phyloP scores from a whole-genome alignment of 2,329 filamentous ascomycete species.

The Pseudogymnoascus sp. region DNA sequence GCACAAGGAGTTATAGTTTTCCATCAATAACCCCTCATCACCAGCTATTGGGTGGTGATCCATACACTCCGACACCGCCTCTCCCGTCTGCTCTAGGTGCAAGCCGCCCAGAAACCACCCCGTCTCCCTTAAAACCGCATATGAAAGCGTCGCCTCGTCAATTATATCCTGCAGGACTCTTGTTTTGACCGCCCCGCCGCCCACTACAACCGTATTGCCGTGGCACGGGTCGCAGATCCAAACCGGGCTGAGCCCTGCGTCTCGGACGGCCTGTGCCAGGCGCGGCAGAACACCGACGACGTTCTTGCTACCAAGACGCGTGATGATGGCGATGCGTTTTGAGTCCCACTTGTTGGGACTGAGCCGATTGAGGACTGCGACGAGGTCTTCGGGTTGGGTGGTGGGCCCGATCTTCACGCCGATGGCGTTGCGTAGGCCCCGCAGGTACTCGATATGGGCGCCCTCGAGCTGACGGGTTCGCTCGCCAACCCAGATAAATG shows the following conservation, averaged over 20 bases:
- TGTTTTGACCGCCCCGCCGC: no score
- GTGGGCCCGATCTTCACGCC: constrained; percentile 15
- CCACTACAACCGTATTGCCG: background rate
- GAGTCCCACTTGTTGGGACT: background rate
- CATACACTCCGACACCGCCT: no score
- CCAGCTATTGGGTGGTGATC: no score
- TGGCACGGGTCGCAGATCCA: constrained; percentile 7
- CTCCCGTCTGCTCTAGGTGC: no score
- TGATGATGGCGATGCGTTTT: background rate
- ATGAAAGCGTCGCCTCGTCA: no score
- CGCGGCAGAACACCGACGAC: background rate
- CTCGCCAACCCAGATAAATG: constrained; percentile 18
- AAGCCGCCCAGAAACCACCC: no score
- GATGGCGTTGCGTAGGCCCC: constrained; percentile 18
- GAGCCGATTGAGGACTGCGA: background rate
- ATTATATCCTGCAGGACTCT: no score
- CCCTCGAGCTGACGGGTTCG: constrained; percentile 18
- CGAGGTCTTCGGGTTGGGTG: background rate
- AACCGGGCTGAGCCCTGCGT: background rate
- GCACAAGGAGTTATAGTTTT: no score
- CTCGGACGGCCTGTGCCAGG: background rate
- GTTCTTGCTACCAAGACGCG: background rate
- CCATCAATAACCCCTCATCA: no score
- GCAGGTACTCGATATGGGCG: constrained; percentile 19
- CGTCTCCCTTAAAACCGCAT: no score